A percentile compares a stretch with the other conserved stretches of the same genome.
Conservation (phyloP, 2,329 filamentous ascomycete genomes). For the Xylaria sp. region DNA sequence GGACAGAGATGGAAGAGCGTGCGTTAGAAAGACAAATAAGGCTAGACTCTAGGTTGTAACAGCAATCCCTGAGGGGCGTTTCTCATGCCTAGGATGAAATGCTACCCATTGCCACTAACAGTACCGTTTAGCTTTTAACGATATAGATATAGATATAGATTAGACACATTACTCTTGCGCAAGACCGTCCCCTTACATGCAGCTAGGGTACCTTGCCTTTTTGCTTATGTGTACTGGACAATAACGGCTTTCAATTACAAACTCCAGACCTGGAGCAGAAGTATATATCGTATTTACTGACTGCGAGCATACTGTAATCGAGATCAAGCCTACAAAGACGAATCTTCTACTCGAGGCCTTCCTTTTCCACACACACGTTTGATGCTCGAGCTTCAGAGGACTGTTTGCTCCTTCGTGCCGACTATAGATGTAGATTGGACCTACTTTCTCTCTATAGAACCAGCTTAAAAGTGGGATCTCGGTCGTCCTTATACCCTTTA, state of each 20-base stretch:
- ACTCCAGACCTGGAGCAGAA: no score
- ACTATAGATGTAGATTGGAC: not conserved
- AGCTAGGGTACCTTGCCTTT: no score
- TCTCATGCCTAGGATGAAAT: not conserved
- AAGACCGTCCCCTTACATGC: no score
- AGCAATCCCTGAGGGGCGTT: no score
- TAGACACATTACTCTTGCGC: no score
- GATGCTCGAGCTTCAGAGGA: not conserved
- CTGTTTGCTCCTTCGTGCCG: not conserved
- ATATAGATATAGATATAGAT: no score
- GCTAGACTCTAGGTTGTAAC: no score
- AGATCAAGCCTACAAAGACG: not conserved
- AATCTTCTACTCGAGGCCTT: not conserved
- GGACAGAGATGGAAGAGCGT: no score
- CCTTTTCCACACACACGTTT: not conserved
- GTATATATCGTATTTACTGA: not conserved
- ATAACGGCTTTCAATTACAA: no score
- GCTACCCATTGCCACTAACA: not conserved
- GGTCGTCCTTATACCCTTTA: conserved; percentile 68
- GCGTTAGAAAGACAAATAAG: no score
- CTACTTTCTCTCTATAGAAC: conserved; percentile 58
- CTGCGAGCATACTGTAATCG: not conserved
- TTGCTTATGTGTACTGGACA: no score
- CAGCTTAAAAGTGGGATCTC: conserved; percentile 70
- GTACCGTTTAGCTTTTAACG: not conserved